Percentiles rank a stretch among this genome's conserved stretches.
Conservation (phyloP, 2,329 filamentous ascomycete genomes). For the Sclerotinia spermophila region DNA sequence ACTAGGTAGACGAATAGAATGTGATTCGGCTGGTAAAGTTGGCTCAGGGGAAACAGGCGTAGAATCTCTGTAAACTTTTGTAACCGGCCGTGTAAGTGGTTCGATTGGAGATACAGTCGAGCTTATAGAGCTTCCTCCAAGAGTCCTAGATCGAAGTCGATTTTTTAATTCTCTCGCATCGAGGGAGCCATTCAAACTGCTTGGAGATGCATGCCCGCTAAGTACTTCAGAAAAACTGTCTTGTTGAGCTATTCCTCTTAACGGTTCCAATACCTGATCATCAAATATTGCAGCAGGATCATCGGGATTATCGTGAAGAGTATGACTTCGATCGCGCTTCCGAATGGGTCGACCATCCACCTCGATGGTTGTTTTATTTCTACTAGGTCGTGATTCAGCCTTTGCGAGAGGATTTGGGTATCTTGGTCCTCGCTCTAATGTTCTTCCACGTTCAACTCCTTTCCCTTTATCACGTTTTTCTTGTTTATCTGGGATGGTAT, state of each 20-base stretch:
- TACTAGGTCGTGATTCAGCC: conserved; percentile 30
- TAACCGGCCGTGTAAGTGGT: conserved; percentile 11
- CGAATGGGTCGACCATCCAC: conserved; percentile 28
- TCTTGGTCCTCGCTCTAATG: conserved; percentile 25
- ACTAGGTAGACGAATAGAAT: conserved; percentile 10
- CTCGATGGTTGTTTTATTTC: conserved; percentile 29
- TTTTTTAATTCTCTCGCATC: conserved; percentile 3
- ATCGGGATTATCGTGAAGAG: conserved; percentile 32
- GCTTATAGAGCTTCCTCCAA: background rate
- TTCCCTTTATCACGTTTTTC: conserved; percentile 19
- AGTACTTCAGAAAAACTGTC: conserved; percentile 32
- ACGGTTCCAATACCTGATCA: conserved; percentile 35
- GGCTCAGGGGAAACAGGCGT: conserved; percentile 20
- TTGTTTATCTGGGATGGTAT: background rate
- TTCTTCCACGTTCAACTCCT: conserved; percentile 29
- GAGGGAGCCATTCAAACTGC: conserved; percentile 2
- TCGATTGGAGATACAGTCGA: conserved; percentile 11
- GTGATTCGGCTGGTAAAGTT: conserved; percentile 17
- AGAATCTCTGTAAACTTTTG: conserved; percentile 23
- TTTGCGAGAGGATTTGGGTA: conserved; percentile 29
- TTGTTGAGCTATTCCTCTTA: conserved; percentile 26
- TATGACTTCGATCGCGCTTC: conserved; percentile 33
- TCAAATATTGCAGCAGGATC: conserved; percentile 33
- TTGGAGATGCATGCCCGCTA: conserved; percentile 7
- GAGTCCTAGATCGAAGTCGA: background rate